A percentile compares a stretch with the other conserved stretches of the same genome.
Evolutionary conservation across 148 eudicot genomes (phyloP).

Genomic region (Oxyria digyna): DNA sequence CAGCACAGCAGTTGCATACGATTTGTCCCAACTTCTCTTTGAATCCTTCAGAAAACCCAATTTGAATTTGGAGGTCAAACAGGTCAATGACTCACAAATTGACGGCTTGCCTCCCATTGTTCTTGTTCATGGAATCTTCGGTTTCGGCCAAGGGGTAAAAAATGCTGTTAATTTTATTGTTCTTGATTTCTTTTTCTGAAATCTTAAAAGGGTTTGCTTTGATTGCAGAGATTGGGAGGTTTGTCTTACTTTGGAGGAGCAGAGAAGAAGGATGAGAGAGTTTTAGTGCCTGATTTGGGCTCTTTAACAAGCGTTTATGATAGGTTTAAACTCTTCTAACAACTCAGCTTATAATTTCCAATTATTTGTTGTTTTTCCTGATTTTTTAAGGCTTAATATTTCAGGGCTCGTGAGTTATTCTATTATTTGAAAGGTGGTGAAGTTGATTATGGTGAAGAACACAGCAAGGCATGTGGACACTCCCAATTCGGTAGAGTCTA

Average conservation of each 20-base stretch:
- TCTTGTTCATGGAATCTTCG: slow-evolving; percentile 87
- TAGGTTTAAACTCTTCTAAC: slow-evolving; percentile 27
- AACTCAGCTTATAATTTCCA: not conserved
- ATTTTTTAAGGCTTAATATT: not conserved
- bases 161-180: slow-evolving; percentile 1
- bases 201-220: not conserved
- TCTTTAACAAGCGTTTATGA: slow-evolving; percentile 86
- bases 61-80: slow-evolving; percentile 22
- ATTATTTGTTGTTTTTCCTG: not conserved
- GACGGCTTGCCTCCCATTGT: slow-evolving; percentile 86
- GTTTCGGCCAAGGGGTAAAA: slow-evolving; percentile 97
- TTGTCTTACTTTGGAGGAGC: slow-evolving; percentile 92
- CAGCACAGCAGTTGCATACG: slow-evolving; percentile 81
- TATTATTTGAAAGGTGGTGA: slow-evolving; percentile 92
- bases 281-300: slow-evolving; percentile 92
- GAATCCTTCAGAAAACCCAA: slow-evolving; percentile 33
- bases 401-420: slow-evolving; percentile 91
- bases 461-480: slow-evolving; percentile 83
- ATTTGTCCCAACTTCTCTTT: slow-evolving; percentile 57
- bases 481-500: slow-evolving; percentile 72
- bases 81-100: slow-evolving; percentile 10
- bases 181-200: not conserved
- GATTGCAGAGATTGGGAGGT: slow-evolving; percentile 66
- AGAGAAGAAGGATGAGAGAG: slow-evolving; percentile 91
- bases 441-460: slow-evolving; percentile 96